A percentile compares a stretch with the other conserved stretches of the same genome.
These are phyloP conservation scores for Euphorbia tirucalli DNA, from an alignment of 345 rosid genomes.

Conservation along the genomic window DNA sequence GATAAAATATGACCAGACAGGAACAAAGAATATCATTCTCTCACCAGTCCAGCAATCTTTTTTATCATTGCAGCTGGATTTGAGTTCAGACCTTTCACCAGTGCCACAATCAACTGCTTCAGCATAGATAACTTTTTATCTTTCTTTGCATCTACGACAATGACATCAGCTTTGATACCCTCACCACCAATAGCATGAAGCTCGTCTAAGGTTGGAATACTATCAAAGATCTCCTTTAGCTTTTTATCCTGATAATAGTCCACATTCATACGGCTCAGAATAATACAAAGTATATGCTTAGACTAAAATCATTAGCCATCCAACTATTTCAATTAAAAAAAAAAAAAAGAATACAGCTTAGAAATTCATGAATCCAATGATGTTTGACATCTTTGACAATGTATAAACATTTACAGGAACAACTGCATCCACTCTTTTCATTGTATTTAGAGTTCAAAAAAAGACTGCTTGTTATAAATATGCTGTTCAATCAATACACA, in stretches of 20 bases:
- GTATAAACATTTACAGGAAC: conserved; percentile 1
- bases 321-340: background rate
- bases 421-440: background rate
- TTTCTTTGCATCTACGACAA: conserved; percentile 77
- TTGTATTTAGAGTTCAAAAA: background rate
- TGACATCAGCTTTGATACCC: conserved; percentile 70
- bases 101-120: conserved; percentile 68
- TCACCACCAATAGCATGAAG: conserved; percentile 77
- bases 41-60: conserved; percentile 94
- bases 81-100: conserved; percentile 83
- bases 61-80: conserved; percentile 84
- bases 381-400: background rate
- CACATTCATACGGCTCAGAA: conserved; percentile 9
- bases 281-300: background rate
- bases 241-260: conserved; percentile 61
- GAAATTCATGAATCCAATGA: background rate
- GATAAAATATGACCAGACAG: background rate
- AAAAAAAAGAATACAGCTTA: background rate
- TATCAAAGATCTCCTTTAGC: conserved; percentile 67
- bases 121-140: conserved; percentile 89
- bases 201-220: conserved; percentile 81
- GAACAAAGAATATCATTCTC: conserved; percentile 23
- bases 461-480: background rate
- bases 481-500: too few relatives aligned
- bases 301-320: background rate